Percentiles rank a stretch among this genome's conserved stretches.
phyloP scores from a whole-genome alignment of 805 yeast genomes.

The Cyberlindnera galapagoensis region DNA sequence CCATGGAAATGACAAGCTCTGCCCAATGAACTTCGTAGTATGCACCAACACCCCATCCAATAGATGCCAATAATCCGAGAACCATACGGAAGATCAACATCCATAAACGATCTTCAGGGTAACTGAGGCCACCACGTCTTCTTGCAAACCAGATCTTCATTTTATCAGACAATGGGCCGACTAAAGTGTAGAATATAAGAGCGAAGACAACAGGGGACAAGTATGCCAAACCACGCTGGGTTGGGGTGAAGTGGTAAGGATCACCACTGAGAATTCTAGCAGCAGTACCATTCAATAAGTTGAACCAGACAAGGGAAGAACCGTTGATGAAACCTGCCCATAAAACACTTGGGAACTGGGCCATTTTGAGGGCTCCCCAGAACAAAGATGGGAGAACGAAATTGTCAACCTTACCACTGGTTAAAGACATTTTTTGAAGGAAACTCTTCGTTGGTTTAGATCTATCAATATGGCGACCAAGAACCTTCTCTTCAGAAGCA shows the following conservation, averaged over 20 bases:
- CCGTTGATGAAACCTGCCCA: conserved; percentile 53
- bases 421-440: conserved; percentile 36
- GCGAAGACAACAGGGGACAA: conserved; percentile 46
- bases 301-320: conserved; percentile 40
- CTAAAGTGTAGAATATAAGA: conserved; percentile 34
- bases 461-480: too few species aligned
- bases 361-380: conserved; percentile 34
- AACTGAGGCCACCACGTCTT: conserved; percentile 42
- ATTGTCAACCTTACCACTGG: conserved; percentile 29
- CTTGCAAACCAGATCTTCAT: conserved; percentile 41
- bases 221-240: conserved; percentile 44
- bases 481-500: conserved; percentile 2
- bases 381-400: conserved; percentile 26
- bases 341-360: conserved; percentile 45
- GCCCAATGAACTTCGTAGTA: conserved; percentile 48
- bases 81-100: conserved; percentile 38
- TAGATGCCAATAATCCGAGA: conserved; percentile 46
- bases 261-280: conserved; percentile 34
- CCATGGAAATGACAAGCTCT: conserved; percentile 47
- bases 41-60: conserved; percentile 62
- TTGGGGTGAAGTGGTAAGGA: conserved; percentile 46
- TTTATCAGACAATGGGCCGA: conserved; percentile 47
- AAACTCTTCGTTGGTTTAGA: conserved; percentile 26
- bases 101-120: conserved; percentile 56
- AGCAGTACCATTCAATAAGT: conserved; percentile 42